Evolutionary conservation across 1,284 basidiomycete species (phyloP), one percentile per base, ranked within the genome.

Genomic region (Rhizoctonia solani): DNA sequence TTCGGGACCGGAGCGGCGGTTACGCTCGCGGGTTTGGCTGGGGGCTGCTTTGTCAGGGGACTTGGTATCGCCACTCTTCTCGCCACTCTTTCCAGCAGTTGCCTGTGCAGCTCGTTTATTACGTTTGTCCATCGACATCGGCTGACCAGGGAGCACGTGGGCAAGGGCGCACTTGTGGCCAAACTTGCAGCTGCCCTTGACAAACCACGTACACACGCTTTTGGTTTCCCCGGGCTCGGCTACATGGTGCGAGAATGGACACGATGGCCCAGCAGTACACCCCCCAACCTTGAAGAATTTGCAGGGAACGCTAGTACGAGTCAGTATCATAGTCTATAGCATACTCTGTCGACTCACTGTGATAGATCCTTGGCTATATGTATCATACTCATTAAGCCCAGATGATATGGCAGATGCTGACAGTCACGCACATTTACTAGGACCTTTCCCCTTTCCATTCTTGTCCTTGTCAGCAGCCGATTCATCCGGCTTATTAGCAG

Each of bases 101-200:
- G 85, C 88, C 74, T 98, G 95, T 0, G 94, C 93, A 9, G 92
- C 91, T 74, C 96, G 94, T 83, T 98, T 98, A 80, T 99, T 98
- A 82, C 97, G 96, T 72, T 95, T 82, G 76, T 99, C 96, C 93
- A 98, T 97, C 11, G 90, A 86, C 87, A 95, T 78, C 72, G 85
- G 89, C 79, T 98, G 95, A 3, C 95, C 96, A 2, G 95, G 95
- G 2, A 96, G 82, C 61, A 98, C 83, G 75, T 98, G 96, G 0
- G 95, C 95, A 34, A 95, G 84, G 3, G 94, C 93, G 73, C 95
- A 98, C 76, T 98, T 98, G 82, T 98, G 95, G 8, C 91, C 95
- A 75, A 98, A 98, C 79, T 96, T 96, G 84, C 96, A 99, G 79
- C 93, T 96, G 1, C 96, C 93, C 78, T 92, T 92, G 67, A 92